Evolutionary conservation across 805 yeast genomes (phyloP), one percentile per base, ranked within the genome.

Genomic region (Candida vartiovaarae): DNA sequence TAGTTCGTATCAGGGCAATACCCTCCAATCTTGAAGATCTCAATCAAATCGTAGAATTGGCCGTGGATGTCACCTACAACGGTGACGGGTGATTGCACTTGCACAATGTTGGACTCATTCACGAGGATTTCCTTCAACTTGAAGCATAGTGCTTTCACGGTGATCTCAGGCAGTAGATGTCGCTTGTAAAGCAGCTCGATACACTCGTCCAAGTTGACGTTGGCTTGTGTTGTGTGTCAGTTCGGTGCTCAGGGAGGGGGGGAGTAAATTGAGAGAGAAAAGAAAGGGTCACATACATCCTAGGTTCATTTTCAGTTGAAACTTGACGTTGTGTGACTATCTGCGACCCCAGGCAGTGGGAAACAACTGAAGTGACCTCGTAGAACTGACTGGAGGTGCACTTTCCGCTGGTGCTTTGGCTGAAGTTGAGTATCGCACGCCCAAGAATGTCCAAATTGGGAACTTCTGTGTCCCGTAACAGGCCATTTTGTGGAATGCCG

Each of bases 41-140:
- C 99, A 29, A 93, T 64, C 43, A 93, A 68, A 61, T 93, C 99
- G 61, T 90, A 95, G 59, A 86, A 93, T 64, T 93, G 99, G 7
- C 98, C 99, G 57, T 93, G 99, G 38, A 93, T 91, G 60, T 93
- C 99, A 2, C 99, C 99, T 4, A 93, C 97, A 6, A 93, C 87
- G 0, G 98, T 88, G 8, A 93, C 87, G 1, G 99, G 99, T 3
- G 95, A 77, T 32, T 71, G 69, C 6, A 93, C 70, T 36, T 87
- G 84, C 40, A 91, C 87, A 32, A 93, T 95, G 59, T 93, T 93
- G 47, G 95, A 83, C 52, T 87, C 95, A 34, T 72, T 67, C 20
- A 90, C 71, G 40, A 93, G 71, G 47, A 84, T 76, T 44, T 89
- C 93, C 63, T 90, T 93, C 52, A 90, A 69, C 52, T 84, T 84